phyloP scores from a whole-genome alignment of 2,329 filamentous ascomycete genomes.

The Pezicula rhizophila region DNA sequence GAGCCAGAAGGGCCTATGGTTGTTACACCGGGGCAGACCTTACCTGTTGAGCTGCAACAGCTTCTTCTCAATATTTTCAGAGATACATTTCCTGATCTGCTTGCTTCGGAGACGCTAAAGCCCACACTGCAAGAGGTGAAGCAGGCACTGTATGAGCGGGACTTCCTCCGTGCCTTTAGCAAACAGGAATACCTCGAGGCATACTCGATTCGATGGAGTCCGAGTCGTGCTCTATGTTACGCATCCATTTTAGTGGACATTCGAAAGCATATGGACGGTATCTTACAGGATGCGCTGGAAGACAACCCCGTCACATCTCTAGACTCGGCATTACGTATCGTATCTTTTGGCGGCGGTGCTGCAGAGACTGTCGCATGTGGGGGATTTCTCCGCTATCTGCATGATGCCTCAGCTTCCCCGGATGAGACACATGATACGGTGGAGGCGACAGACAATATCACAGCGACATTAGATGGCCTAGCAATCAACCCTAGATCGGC shows the following conservation, averaged over 20 bases:
- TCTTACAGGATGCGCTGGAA: conserved; percentile 2
- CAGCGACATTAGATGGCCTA: conserved; percentile 7
- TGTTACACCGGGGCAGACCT: conserved; percentile 2
- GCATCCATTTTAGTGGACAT: conserved; percentile 43
- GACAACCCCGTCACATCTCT: not conserved
- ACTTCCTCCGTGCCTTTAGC: conserved; percentile 77
- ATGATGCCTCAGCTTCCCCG: conserved; percentile 9
- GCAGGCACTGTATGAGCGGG: conserved; percentile 74
- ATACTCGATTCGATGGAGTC: conserved; percentile 89
- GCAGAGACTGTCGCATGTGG: conserved; percentile 61
- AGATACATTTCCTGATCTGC: conserved; percentile 49
- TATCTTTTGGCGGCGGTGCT: conserved; percentile 39
- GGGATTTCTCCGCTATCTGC: conserved; percentile 39
- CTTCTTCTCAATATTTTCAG: conserved; percentile 68
- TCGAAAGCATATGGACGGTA: conserved; percentile 12
- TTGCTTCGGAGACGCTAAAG: conserved; percentile 42
- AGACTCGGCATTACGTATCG: conserved; percentile 7
- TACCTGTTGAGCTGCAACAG: conserved; percentile 57
- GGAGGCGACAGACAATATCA: conserved; percentile 2
- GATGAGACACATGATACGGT: not conserved
- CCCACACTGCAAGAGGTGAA: conserved; percentile 75
- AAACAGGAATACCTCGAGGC: conserved; percentile 65
- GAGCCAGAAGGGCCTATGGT: conserved; percentile 5
- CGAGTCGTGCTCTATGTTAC: conserved; percentile 78
- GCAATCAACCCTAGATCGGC: conserved; percentile 4